A percentile compares a stretch with the other conserved stretches of the same genome.
These are phyloP conservation scores for Stephania cephalantha DNA, from an alignment of 164 flowering plant species.

Conservation along the genomic window DNA sequence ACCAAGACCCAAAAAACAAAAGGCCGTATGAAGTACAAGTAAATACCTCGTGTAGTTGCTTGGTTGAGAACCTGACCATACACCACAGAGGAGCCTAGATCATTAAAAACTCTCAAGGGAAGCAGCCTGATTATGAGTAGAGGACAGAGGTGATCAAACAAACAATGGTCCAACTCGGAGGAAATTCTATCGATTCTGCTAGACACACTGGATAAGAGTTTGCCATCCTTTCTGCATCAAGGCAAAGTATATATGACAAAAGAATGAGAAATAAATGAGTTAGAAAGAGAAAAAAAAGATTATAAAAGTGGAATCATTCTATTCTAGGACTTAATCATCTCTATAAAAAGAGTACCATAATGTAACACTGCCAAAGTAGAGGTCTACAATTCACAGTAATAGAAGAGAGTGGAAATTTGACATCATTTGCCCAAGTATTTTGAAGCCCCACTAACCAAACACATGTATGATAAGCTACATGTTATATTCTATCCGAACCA, in stretches of 20 bases:
- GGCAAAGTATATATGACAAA: not conserved
- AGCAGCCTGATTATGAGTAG: slow-evolving; percentile 68
- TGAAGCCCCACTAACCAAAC: no score
- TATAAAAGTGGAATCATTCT: no score
- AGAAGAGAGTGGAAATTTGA: no score
- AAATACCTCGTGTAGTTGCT: slow-evolving; percentile 30
- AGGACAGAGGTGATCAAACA: slow-evolving; percentile 75
- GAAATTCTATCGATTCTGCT: slow-evolving; percentile 14
- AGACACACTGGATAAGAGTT: slow-evolving; percentile 17
- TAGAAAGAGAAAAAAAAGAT: no score
- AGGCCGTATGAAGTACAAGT: not conserved
- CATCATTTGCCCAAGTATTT: no score
- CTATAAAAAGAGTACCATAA: no score
- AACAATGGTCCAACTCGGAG: slow-evolving; percentile 25
- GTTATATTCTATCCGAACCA: no score
- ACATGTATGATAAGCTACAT: no score
- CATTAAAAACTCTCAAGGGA: slow-evolving; percentile 59
- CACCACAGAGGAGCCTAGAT: slow-evolving; percentile 43
- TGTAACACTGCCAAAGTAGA: no score
- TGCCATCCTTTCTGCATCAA: slow-evolving; percentile 32
- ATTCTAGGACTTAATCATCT: no score
- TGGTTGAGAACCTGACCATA: slow-evolving; percentile 42
- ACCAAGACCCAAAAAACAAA: not conserved
- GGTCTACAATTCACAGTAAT: no score
- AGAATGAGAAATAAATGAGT: not conserved